A percentile compares a stretch with the other conserved stretches of the same genome.
Evolutionary conservation across 371 early-diverging fungal genomes (phyloP).

Genomic region (Mucor velutinosus): DNA sequence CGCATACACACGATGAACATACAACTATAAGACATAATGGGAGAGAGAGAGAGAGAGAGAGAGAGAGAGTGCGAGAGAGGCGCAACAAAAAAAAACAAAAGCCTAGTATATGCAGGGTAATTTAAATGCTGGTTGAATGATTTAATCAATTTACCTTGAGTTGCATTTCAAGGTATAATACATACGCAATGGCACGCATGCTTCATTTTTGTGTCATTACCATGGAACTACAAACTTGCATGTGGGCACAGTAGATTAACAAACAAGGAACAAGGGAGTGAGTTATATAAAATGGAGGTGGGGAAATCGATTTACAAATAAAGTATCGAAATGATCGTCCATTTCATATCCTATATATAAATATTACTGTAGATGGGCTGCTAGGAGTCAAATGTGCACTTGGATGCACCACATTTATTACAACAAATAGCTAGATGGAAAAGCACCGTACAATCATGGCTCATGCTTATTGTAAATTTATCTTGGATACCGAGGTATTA

Average conservation of each 20-base stretch:
- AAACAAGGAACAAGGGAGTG: not conserved
- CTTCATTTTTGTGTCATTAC: not conserved
- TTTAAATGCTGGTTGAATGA: not conserved
- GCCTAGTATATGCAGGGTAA: slow-evolving; percentile 3
- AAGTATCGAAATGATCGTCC: not conserved
- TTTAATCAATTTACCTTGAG: slow-evolving; percentile 3
- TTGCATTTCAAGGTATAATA: not conserved
- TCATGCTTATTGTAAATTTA: not conserved
- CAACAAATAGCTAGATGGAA: not conserved
- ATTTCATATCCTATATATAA: not conserved
- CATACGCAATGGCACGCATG: not conserved
- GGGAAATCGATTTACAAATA: slow-evolving; percentile 4
- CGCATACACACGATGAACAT: not conserved
- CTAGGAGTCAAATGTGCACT: not conserved
- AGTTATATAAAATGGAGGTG: not conserved
- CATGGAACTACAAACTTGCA: not conserved
- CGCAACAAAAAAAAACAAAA: not conserved
- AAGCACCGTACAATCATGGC: not conserved
- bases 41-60: not conserved
- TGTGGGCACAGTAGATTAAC: not conserved
- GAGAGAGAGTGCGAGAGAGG: not conserved
- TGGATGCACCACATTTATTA: not conserved
- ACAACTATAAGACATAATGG: not conserved
- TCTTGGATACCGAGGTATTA: not conserved
- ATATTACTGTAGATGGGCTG: not conserved